Evolutionary conservation across 169 alveolate species (phyloP), one percentile per base, ranked within the genome.

Genomic region (Babesia ovis): DNA sequence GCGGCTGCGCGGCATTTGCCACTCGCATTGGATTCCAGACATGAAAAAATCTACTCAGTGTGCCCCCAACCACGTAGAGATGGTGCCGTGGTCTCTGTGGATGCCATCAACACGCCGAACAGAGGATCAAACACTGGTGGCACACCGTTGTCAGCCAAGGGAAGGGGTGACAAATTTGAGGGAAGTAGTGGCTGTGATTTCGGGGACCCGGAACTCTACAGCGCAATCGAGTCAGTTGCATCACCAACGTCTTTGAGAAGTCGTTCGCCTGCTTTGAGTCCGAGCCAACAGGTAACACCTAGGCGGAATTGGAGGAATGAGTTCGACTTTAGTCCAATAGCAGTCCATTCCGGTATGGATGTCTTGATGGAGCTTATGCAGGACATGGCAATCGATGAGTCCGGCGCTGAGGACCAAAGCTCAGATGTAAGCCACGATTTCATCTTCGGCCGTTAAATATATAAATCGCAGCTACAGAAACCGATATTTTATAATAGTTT

Each of bases 361-460:
- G 74, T 64, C 35, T 22, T 64, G 53, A 29, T 34, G 22, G 74
- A 64, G 74, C 74, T 64, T 12, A 46, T 64, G 74, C 53, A 25
- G 61, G 74, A 64, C 53, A 27, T 64, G 53, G 61, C 32, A 35
- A 45, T 64, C 0, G 51, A 18, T 22, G 74, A 64, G 23, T 46
- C 74, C 9, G 61, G 32, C 12, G 64, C 48, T 1, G 74, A 64
- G 25, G 74, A 64, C 50, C 74, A 48, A 11, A 54, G 31, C 20
- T 64, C 74, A 14, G 74, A 46, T 31, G 74, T 64, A 16, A 64
- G 74, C 25, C 53, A 64, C 25, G 74, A 64, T 42, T 64, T 64
- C 61, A 64, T 64, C 46, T 64, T 64, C 25, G 74, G 74, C 16
- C 45, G 74, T 5, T 64, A 20, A 20, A 18, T n/a, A n/a, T n/a